Conservation (phyloP, 495 filamentous ascomycete species). For the Trichoderma virens region DNA sequence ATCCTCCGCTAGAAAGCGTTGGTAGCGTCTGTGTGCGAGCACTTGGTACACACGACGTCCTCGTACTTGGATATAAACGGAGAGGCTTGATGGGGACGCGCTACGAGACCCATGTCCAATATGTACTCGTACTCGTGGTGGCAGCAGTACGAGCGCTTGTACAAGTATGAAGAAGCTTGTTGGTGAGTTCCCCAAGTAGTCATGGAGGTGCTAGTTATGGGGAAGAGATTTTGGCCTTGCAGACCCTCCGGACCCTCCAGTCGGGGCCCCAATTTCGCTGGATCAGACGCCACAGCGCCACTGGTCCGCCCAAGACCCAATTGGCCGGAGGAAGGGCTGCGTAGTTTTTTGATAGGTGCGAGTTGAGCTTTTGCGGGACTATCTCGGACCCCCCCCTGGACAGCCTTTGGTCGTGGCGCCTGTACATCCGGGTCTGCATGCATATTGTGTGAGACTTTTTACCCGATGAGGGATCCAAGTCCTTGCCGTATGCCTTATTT, state of each 20-base stretch:
- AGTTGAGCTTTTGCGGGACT: not conserved
- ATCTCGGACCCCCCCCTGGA: not conserved
- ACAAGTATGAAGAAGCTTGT: not conserved
- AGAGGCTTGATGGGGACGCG: slow-evolving; percentile 3
- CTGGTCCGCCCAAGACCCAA: not conserved
- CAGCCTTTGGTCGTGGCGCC: not conserved
- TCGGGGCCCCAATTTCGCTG: slow-evolving; percentile 5
- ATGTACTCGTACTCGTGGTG: no score
- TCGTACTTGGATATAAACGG: not conserved
- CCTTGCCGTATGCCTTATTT: not conserved
- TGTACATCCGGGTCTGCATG: not conserved
- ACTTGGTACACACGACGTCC: not conserved
- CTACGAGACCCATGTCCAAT: not conserved
- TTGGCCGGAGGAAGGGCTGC: slow-evolving; percentile 5
- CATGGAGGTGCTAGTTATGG: not conserved
- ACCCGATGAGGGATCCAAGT: slow-evolving; percentile 6
- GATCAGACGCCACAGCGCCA: slow-evolving; percentile 3
- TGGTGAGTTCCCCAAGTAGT: not conserved
- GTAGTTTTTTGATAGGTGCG: slow-evolving; percentile 3
- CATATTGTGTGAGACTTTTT: not conserved
- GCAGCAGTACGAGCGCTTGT: no score
- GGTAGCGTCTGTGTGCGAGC: not conserved
- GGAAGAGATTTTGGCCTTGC: not conserved
- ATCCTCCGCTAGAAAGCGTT: not conserved
- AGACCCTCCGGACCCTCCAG: not conserved